Evolutionary conservation across 805 yeast species (phyloP).

Genomic region (Brettanomyces nanus): DNA sequence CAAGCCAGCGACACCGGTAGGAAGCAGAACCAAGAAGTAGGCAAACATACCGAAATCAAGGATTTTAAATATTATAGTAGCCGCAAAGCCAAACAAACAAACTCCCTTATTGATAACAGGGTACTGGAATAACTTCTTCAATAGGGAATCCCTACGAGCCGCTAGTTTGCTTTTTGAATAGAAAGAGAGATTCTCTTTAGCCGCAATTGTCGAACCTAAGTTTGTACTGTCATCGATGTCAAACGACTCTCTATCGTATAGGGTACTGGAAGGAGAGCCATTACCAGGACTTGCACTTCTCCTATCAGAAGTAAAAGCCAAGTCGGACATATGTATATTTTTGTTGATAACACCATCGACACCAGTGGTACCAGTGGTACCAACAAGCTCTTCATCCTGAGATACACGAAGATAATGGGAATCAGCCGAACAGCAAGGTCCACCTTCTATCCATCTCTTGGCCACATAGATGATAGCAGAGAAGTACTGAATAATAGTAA

Average conservation of each 20-base stretch:
- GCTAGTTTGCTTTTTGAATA: not conserved
- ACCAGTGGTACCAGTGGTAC: not conserved
- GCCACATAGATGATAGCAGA: slow-evolving; percentile 44
- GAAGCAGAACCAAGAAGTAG: slow-evolving; percentile 47
- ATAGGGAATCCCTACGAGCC: slow-evolving; percentile 20
- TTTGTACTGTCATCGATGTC: slow-evolving; percentile 12
- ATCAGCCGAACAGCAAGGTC: slow-evolving; percentile 2
- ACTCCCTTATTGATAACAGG: slow-evolving; percentile 12
- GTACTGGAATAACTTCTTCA: slow-evolving; percentile 29
- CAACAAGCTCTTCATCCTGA: not conserved
- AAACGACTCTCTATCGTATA: slow-evolving; percentile 26
- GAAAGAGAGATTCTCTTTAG: not conserved
- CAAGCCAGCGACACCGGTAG: slow-evolving; percentile 56
- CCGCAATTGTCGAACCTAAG: not conserved
- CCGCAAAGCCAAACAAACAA: slow-evolving; percentile 19
- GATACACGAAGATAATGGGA: not conserved
- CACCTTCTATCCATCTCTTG: slow-evolving; percentile 30
- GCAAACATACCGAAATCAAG: slow-evolving; percentile 61
- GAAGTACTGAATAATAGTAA: slow-evolving; percentile 44
- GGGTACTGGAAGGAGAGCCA: slow-evolving; percentile 28
- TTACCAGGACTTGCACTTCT: not conserved
- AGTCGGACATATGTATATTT: not conserved
- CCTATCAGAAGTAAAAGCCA: not conserved
- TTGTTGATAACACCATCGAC: too few relatives aligned
- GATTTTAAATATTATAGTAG: slow-evolving; percentile 36